phyloP scores from a whole-genome alignment of 805 yeast species.

The Cyberlindnera xylosilytica region DNA sequence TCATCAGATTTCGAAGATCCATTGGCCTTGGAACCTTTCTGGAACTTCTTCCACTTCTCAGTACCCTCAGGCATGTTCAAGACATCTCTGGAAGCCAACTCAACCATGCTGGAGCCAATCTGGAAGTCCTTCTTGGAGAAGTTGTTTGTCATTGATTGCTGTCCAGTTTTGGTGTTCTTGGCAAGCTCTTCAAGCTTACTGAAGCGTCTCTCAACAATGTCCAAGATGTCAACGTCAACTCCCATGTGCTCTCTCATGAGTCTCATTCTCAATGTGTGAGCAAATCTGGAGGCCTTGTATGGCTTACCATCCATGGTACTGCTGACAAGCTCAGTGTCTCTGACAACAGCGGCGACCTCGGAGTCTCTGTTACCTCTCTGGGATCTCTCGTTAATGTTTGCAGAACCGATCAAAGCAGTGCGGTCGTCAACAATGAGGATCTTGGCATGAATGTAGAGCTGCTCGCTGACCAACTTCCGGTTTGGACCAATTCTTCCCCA shows the following conservation, averaged over 20 bases:
- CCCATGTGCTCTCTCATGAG: constrained; percentile 97
- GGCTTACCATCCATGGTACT: constrained; percentile 78
- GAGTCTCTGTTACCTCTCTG: constrained; percentile 94
- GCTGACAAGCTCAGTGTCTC: constrained; percentile 72
- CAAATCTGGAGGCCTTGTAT: constrained; percentile 79
- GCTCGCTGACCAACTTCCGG: constrained; percentile 78
- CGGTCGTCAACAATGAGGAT: constrained; percentile 90
- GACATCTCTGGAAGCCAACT: constrained; percentile 68
- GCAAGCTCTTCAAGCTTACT: constrained; percentile 38
- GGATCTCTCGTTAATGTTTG: constrained; percentile 94
- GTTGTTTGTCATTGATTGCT: constrained; percentile 40
- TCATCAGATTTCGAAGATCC: constrained; percentile 13
- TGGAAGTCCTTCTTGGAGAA: constrained; percentile 34
- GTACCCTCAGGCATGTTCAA: constrained; percentile 49
- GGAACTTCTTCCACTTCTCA: constrained; percentile 38
- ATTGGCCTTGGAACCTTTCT: constrained; percentile 1
- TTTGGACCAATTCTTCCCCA: constrained; percentile 91
- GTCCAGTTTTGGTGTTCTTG: constrained; percentile 22
- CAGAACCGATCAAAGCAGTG: constrained; percentile 92
- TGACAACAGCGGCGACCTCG: constrained; percentile 84
- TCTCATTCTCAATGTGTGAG: constrained; percentile 84
- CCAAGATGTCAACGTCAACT: constrained; percentile 83
- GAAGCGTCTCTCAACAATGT: constrained; percentile 74
- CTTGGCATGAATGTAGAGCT: constrained; percentile 91
- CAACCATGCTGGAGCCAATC: constrained; percentile 65